Evolutionary conservation across 2,329 filamentous ascomycete species (phyloP), one percentile per base, ranked within the genome.

Genomic region (Aspergillus uvarum): DNA sequence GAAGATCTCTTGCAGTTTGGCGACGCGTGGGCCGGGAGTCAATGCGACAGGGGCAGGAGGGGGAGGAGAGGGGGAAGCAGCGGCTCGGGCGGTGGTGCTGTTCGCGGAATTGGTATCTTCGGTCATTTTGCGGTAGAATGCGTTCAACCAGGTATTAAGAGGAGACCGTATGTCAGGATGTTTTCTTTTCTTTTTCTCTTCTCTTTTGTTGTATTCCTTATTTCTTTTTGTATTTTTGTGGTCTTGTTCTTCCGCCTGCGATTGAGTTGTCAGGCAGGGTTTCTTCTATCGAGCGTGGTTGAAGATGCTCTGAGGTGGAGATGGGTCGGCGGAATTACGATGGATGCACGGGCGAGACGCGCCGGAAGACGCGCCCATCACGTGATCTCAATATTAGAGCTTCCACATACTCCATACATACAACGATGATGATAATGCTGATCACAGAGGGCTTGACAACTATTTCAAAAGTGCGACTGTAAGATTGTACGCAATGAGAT

Each of bases 1-100:
- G 76, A 86, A 88, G 64, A 88, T 80, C 64, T 85, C 84, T 67
- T 85, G 81, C 7, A 89, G 77, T 51, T 82, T 82, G 51, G 82
- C 79, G 24, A 85, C 86, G 75, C 86, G 86, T 26, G 82, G 83
- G 32, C 86, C 85, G 2, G 85, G 85, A 1, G 83, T 76, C 32
- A 81, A 75, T 48, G 83, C 74, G 55, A 84, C 74, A 12, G 85
- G 83, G 5, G 83, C 81, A n/a, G 79, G 75, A 12, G 79, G 77
- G 4, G 78, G 78, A 11, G 83, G 84, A 32, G 83, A 85, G 3
- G 82, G 81, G 12, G 76, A 83, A 67, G 66, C 65, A 10, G 59
- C 51, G 51, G 51, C 60, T 60, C 58, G 62, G 54, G 51, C 54
- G 44, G 54, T 54, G 44, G 54, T 53, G 24, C 65, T 63, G 54